These are phyloP conservation scores for Aspergillus heteromorphus DNA, from an alignment of 495 filamentous ascomycete genomes.

Conservation along the genomic window DNA sequence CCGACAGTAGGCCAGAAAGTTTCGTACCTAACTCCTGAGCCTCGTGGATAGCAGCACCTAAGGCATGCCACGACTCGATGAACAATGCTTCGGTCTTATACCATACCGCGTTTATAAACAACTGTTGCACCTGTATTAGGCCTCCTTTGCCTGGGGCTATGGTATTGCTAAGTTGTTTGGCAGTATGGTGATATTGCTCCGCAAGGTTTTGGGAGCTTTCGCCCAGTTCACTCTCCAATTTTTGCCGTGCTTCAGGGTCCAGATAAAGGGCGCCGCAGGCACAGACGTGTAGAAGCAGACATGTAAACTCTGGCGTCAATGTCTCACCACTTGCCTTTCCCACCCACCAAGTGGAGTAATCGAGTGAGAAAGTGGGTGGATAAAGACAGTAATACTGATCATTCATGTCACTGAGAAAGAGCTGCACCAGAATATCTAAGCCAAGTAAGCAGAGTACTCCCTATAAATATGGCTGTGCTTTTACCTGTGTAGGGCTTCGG, in stretches of 20 bases:
- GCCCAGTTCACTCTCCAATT: constrained; percentile 43
- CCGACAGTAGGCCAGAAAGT: not conserved
- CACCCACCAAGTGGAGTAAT: constrained; percentile 47
- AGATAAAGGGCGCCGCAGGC: constrained; percentile 47
- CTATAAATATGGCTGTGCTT: too few species aligned
- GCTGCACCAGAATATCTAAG: constrained; percentile 45
- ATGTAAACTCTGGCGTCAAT: constrained; percentile 42
- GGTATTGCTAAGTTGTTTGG: constrained; percentile 38
- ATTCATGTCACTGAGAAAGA: constrained; percentile 44
- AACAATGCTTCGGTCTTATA: constrained; percentile 49
- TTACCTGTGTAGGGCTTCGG: constrained; percentile 30
- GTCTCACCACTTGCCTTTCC: constrained; percentile 20
- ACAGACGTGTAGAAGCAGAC: constrained; percentile 47
- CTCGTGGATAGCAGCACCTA: constrained; percentile 41
- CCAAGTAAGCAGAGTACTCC: constrained; percentile 6
- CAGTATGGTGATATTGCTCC: constrained; percentile 36
- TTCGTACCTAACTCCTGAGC: constrained; percentile 46
- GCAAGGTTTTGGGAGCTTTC: constrained; percentile 33
- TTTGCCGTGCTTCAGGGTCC: constrained; percentile 27
- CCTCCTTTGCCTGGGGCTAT: constrained; percentile 44
- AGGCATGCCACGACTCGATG: constrained; percentile 47
- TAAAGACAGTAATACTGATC: constrained; percentile 48
- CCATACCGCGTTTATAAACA: constrained; percentile 48
- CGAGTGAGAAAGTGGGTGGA: constrained; percentile 39
- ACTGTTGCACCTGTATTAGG: constrained; percentile 45